A percentile compares a stretch with the other conserved stretches of the same genome.
Conservation (phyloP, 1,284 basidiomycete genomes). For the Flammula alnicola region DNA sequence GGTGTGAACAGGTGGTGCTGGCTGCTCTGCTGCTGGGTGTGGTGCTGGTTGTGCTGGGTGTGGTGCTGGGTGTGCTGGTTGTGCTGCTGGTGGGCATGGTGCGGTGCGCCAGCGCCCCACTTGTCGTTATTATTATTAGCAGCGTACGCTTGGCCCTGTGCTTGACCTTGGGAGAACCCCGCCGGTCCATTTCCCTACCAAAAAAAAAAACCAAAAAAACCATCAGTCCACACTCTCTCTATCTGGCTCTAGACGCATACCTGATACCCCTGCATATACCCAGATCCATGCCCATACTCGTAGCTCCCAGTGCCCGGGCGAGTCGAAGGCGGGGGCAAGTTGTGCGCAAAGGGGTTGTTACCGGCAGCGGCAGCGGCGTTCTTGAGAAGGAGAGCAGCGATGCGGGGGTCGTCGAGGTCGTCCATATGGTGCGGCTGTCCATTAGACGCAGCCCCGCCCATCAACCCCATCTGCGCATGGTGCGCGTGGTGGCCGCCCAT, state of each 20-base stretch:
- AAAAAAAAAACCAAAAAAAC: not conserved
- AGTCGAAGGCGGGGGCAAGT: slow-evolving; percentile 18
- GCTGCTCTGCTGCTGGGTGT: slow-evolving; percentile 5
- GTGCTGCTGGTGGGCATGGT: not conserved
- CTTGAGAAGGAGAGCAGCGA: slow-evolving; percentile 25
- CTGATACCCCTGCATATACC: slow-evolving; percentile 24
- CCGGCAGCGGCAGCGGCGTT: slow-evolving; percentile 11
- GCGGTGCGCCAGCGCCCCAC: not conserved
- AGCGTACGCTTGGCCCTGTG: not conserved
- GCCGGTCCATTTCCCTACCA: too few species aligned
- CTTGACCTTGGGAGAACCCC: too few species aligned
- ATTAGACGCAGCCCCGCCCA: not conserved
- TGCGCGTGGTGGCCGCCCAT: slow-evolving; percentile 16
- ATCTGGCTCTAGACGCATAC: not conserved
- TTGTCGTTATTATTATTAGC: not conserved
- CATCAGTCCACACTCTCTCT: not conserved
- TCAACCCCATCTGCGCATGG: slow-evolving; percentile 2
- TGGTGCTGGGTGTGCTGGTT: not conserved
- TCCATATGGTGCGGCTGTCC: slow-evolving; percentile 23
- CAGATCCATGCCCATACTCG: not conserved
- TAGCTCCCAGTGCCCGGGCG: slow-evolving; percentile 19
- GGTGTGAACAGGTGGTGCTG: slow-evolving; percentile 21
- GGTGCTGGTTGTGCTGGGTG: not conserved
- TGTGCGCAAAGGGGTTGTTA: slow-evolving; percentile 30
- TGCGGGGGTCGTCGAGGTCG: slow-evolving; percentile 33